A percentile compares a stretch with the other conserved stretches of the same genome.
Conservation (phyloP, 1,139 yeast genomes). For the Arxiozyma bovina region DNA sequence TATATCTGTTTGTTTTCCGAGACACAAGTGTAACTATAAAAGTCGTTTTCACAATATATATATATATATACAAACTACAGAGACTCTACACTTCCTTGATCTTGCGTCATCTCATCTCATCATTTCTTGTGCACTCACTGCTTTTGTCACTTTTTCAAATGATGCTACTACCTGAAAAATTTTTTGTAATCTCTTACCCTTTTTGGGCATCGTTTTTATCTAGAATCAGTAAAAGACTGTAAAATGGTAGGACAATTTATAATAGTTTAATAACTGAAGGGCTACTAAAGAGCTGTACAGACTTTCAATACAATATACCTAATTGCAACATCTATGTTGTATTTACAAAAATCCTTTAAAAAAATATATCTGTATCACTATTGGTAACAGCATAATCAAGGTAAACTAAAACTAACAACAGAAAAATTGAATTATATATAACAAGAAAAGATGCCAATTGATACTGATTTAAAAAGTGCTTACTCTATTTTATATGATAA, state of each 20-base stretch:
- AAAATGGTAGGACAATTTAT: too few relatives aligned
- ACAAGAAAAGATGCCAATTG: constrained; percentile 20
- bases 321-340: too few relatives aligned
- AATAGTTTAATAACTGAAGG: too few relatives aligned
- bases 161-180: neutral
- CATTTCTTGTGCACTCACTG: too few relatives aligned
- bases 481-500: constrained; percentile 32
- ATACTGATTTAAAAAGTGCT: constrained; percentile 22
- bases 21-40: neutral
- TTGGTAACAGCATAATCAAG: neutral
- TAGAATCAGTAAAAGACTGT: too few relatives aligned
- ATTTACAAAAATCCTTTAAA: too few relatives aligned
- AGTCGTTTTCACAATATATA: neutral
- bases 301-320: too few relatives aligned
- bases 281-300: too few relatives aligned
- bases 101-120: neutral
- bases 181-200: neutral
- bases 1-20: neutral
- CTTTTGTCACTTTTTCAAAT: neutral
- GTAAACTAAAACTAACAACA: neutral
- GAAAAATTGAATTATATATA: neutral
- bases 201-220: neutral
- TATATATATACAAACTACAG: too few relatives aligned
- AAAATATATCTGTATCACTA: too few relatives aligned
- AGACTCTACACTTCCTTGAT: neutral